Percentiles rank a stretch among this genome's conserved stretches.
phyloP scores from a whole-genome alignment of 177 flowering plant genomes.

The Telopea speciosissima region DNA sequence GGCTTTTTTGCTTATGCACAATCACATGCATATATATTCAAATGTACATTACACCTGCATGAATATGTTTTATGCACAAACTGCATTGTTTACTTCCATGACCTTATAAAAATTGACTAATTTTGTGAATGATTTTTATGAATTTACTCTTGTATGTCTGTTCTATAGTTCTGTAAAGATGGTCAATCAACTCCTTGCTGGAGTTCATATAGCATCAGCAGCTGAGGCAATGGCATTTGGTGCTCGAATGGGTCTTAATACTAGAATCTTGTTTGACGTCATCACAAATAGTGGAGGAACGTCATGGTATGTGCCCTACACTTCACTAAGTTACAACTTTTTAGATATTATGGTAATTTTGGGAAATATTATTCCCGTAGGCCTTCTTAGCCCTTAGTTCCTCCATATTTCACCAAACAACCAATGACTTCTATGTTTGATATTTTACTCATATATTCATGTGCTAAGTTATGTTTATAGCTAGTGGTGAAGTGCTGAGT shows the following conservation, averaged over 20 bases:
- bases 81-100: not conserved
- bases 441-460: too few relatives aligned
- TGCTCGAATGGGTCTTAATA: constrained; percentile 79
- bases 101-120: not conserved
- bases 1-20: not conserved
- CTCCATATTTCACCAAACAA: not conserved
- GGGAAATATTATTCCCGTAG: not conserved
- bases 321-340: not conserved
- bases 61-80: not conserved
- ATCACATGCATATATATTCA: not conserved
- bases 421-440: too few relatives aligned
- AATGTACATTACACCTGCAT: not conserved
- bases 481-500: too few relatives aligned
- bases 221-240: constrained; percentile 99
- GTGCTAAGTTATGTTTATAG: too few relatives aligned
- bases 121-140: constrained; percentile 1
- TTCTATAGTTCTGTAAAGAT: constrained; percentile 77
- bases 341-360: not conserved
- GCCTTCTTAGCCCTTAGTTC: not conserved
- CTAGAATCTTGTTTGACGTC: constrained; percentile 70
- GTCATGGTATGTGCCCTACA: constrained; percentile 62
- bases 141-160: constrained; percentile 2
- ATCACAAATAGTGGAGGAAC: constrained; percentile 58
- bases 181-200: constrained; percentile 99
- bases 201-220: constrained; percentile 95